Conservation (phyloP, 257 asterid genomes). For the Lycium barbarum region DNA sequence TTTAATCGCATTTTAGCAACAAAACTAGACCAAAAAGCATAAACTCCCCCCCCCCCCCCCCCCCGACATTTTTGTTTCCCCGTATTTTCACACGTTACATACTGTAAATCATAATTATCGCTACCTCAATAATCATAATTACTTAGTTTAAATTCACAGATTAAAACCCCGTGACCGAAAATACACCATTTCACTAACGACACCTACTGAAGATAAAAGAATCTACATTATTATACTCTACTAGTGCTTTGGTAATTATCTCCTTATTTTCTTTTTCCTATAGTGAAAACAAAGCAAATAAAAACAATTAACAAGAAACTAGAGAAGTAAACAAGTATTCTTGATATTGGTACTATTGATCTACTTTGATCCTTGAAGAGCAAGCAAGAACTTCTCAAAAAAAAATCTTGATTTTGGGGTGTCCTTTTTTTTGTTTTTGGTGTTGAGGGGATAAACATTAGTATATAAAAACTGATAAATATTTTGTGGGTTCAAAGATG, state of each 20-base stretch:
- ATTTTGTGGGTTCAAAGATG: constrained; percentile 38
- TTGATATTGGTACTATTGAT: constrained; percentile 36
- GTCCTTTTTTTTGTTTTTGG: background rate
- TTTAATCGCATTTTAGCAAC: background rate
- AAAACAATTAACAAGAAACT: too few relatives aligned
- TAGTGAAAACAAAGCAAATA: background rate
- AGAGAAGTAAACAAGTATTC: background rate
- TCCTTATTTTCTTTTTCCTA: background rate
- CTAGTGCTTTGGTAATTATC: background rate
- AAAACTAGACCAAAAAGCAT: background rate
- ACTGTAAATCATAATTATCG: background rate
- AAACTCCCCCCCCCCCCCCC: background rate
- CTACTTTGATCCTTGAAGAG: constrained; percentile 32
- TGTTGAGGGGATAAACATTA: background rate
- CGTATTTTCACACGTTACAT: background rate
- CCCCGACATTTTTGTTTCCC: background rate
- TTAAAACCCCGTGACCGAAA: background rate
- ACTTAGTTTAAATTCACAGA: background rate
- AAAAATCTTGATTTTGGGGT: constrained; percentile 4
- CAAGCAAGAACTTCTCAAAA: background rate
- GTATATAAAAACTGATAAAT: background rate
- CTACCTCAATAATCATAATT: background rate
- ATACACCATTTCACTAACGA: constrained; percentile 1
- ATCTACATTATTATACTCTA: constrained; percentile 10
- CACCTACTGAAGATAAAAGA: constrained; percentile 13